A percentile compares a stretch with the other conserved stretches of the same genome.
phyloP scores from a whole-genome alignment of 2,329 filamentous ascomycete genomes.

The Pseudodiploospora longispora region DNA sequence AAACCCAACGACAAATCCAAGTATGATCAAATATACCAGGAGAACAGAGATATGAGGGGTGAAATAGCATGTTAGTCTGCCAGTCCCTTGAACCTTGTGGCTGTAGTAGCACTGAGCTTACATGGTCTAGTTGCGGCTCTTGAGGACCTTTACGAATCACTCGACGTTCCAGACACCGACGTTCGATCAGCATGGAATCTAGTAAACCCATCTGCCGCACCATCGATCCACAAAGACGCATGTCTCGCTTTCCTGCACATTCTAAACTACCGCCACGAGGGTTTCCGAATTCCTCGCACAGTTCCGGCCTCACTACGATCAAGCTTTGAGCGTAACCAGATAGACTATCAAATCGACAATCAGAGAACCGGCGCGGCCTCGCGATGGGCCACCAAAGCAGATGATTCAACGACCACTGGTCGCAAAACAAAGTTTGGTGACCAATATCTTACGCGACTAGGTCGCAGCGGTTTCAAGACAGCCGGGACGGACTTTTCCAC shows the following conservation, averaged over 20 bases:
- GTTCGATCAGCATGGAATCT: conserved; percentile 93
- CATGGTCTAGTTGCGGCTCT: conserved; percentile 60
- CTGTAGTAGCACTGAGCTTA: conserved; percentile 4
- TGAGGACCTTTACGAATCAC: conserved; percentile 74
- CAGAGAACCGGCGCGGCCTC: conserved; percentile 55
- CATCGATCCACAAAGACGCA: conserved; percentile 88
- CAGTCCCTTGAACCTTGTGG: neutral
- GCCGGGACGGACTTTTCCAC: conserved; percentile 84
- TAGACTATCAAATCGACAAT: conserved; percentile 89
- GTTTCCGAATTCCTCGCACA: conserved; percentile 83
- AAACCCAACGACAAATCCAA: conserved; percentile 81
- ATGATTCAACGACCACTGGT: conserved; percentile 74
- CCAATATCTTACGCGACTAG: conserved; percentile 86
- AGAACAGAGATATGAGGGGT: conserved; percentile 80
- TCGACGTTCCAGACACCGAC: conserved; percentile 68
- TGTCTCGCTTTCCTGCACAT: conserved; percentile 93
- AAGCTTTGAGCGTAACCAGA: conserved; percentile 91
- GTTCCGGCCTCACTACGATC: conserved; percentile 86
- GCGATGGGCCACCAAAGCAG: conserved; percentile 70
- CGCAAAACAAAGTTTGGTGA: conserved; percentile 97
- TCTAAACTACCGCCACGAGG: conserved; percentile 90
- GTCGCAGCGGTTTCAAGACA: conserved; percentile 71
- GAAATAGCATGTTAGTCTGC: conserved; percentile 63
- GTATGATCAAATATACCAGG: conserved; percentile 95
- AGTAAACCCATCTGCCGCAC: conserved; percentile 79